A percentile compares a stretch with the other conserved stretches of the same genome.
Evolutionary conservation across 2,329 filamentous ascomycete species (phyloP).

Genomic region (Exophiala oligosperma): DNA sequence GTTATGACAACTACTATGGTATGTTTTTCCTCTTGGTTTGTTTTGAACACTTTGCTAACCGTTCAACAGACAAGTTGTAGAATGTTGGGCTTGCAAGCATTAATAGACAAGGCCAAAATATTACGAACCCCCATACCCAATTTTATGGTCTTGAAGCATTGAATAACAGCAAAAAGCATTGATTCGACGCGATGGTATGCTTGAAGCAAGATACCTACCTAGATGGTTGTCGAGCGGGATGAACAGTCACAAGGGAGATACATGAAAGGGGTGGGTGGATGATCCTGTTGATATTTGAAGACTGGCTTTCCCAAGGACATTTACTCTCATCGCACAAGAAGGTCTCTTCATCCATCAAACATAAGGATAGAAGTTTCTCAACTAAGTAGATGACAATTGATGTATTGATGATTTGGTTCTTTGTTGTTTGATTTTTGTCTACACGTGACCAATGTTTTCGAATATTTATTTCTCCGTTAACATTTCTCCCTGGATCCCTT

Average conservation of each 20-base stretch:
- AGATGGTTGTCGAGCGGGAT: constrained; percentile 8
- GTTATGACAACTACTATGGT: constrained; percentile 76
- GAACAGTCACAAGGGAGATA: not conserved
- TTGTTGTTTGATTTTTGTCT: not conserved
- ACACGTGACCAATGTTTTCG: not conserved
- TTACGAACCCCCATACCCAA: constrained; percentile 23
- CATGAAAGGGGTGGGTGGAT: not conserved
- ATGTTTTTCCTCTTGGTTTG: constrained; percentile 51
- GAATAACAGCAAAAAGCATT: constrained; percentile 11
- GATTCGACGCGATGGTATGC: constrained; percentile 9
- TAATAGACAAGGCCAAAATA: constrained; percentile 23
- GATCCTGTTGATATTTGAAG: not conserved
- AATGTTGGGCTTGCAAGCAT: constrained; percentile 28
- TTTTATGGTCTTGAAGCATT: constrained; percentile 21
- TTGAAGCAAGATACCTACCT: constrained; percentile 3
- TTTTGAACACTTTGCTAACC: constrained; percentile 41
- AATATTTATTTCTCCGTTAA: too few relatives aligned
- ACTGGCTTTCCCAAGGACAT: constrained; percentile 2
- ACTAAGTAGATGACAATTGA: constrained; percentile 10
- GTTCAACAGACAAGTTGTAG: constrained; percentile 86
- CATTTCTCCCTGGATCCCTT: too few relatives aligned
- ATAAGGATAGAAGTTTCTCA: not conserved
- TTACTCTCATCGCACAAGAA: constrained; percentile 7
- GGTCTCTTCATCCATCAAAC: constrained; percentile 1
- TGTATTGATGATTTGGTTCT: not conserved